Conservation (phyloP, 352 stramenopile genomes). For the Phytophthora meadii region DNA sequence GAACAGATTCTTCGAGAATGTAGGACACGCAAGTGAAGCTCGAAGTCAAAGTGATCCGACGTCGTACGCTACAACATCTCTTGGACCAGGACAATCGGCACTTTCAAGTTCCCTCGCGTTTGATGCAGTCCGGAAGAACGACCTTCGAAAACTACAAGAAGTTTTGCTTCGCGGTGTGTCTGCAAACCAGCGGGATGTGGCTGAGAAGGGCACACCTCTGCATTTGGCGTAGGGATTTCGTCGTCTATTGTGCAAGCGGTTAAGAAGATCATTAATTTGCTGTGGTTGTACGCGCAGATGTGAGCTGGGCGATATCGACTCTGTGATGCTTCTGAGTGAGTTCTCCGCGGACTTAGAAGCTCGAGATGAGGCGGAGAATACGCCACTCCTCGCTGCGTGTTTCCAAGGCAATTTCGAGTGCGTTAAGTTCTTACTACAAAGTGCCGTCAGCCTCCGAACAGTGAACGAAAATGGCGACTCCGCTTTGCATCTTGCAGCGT, state of each 20-base stretch:
- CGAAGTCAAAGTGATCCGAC: slow-evolving; percentile 2
- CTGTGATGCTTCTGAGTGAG: slow-evolving; percentile 72
- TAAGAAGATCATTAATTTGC: slow-evolving; percentile 18
- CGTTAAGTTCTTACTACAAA: slow-evolving; percentile 77
- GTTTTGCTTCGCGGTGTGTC: slow-evolving; percentile 57
- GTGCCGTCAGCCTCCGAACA: slow-evolving; percentile 56
- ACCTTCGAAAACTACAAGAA: slow-evolving; percentile 51
- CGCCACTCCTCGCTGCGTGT: slow-evolving; percentile 68
- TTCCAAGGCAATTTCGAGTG: slow-evolving; percentile 75
- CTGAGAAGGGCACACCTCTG: slow-evolving; percentile 72
- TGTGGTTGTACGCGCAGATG: slow-evolving; percentile 42
- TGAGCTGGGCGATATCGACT: slow-evolving; percentile 69
- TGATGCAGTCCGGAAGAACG: slow-evolving; percentile 56
- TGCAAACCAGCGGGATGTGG: slow-evolving; percentile 62
- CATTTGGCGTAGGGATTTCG: slow-evolving; percentile 65
- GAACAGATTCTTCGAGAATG: slow-evolving; percentile 84
- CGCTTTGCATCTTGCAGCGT: slow-evolving; percentile 71
- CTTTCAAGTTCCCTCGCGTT: slow-evolving; percentile 40
- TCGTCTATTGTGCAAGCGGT: slow-evolving; percentile 17
- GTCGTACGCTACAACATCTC: neutral
- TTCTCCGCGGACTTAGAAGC: slow-evolving; percentile 71
- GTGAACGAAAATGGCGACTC: slow-evolving; percentile 59
- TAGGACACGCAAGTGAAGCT: slow-evolving; percentile 40
- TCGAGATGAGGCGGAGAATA: slow-evolving; percentile 70
- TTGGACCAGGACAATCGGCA: neutral